These are phyloP conservation scores for Leptomonas seymouri DNA, from an alignment of 208 protist species.

Conservation along the genomic window DNA sequence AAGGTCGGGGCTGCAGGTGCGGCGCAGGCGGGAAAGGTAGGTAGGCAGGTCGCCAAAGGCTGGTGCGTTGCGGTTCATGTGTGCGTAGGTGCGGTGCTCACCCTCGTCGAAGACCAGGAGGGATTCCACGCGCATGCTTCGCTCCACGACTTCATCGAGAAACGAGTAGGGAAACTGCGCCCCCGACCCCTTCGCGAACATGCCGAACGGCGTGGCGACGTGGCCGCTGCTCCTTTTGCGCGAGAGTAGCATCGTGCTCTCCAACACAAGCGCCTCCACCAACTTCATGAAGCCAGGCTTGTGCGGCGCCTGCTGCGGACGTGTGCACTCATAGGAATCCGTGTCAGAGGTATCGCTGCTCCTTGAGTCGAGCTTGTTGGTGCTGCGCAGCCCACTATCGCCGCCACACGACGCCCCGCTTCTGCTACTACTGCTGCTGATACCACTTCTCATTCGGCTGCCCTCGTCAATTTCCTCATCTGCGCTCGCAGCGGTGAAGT, in stretches of 20 bases:
- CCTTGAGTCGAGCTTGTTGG: not conserved
- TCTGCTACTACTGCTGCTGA: constrained; percentile 1
- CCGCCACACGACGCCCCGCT: not conserved
- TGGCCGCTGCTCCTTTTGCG: constrained; percentile 8
- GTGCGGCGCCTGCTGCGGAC: not conserved
- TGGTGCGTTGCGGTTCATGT: constrained; percentile 68
- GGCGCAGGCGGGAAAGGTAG: constrained; percentile 85
- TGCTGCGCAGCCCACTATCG: not conserved
- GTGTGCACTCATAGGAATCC: not conserved
- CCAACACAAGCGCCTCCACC: constrained; percentile 6
- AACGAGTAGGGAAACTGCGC: constrained; percentile 77
- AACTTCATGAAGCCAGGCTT: constrained; percentile 18
- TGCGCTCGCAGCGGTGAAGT: constrained; percentile 8
- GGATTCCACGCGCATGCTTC: constrained; percentile 47
- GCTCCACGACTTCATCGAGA: constrained; percentile 75
- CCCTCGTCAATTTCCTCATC: not conserved
- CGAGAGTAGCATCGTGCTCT: constrained; percentile 15
- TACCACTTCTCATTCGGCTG: too few relatives aligned
- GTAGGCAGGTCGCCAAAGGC: constrained; percentile 71
- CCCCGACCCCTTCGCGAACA: constrained; percentile 21
- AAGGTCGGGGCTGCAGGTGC: constrained; percentile 84
- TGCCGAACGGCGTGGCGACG: constrained; percentile 17
- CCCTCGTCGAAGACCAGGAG: constrained; percentile 77
- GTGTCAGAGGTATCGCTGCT: not conserved
- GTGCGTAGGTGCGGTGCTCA: constrained; percentile 65